Percentiles rank a stretch among this genome's conserved stretches.
These are phyloP conservation scores for Cicer judaicum DNA, from an alignment of 306 rosid species.

Conservation along the genomic window DNA sequence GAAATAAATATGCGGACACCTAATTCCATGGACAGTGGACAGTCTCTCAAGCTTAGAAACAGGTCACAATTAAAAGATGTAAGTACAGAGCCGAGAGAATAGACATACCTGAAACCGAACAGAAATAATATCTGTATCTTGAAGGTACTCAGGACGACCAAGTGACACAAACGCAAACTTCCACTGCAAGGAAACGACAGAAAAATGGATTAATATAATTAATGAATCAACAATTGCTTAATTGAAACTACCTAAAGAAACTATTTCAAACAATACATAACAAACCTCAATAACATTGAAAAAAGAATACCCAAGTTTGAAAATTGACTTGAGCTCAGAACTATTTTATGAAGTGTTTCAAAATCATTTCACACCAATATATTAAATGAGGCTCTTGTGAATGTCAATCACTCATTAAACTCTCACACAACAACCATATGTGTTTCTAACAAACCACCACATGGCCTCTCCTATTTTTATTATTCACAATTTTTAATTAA, in stretches of 20 bases:
- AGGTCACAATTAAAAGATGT: slow-evolving; percentile 21
- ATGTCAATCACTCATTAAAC: neutral
- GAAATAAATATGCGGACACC: neutral
- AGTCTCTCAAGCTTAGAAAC: neutral
- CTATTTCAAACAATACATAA: neutral
- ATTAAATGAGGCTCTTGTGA: neutral
- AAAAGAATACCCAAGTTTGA: slow-evolving; percentile 14
- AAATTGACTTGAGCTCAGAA: slow-evolving; percentile 33
- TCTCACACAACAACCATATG: neutral
- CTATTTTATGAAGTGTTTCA: neutral
- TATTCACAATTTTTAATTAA: neutral
- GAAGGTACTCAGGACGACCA: slow-evolving; percentile 93
- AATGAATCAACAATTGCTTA: neutral
- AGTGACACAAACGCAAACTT: slow-evolving; percentile 88
- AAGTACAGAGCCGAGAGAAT: neutral
- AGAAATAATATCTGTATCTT: slow-evolving; percentile 75
- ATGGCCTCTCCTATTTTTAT: neutral
- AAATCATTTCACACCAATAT: neutral
- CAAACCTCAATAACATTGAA: slow-evolving; percentile 1
- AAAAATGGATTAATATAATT: neutral
- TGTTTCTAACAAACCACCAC: neutral
- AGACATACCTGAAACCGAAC: slow-evolving; percentile 83
- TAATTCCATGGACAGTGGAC: neutral
- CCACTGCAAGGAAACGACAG: slow-evolving; percentile 60
- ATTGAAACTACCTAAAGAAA: neutral